A percentile compares a stretch with the other conserved stretches of the same genome.
Evolutionary conservation across 345 rosid genomes (phyloP).

Genomic region (Odontarrhena argentea): DNA sequence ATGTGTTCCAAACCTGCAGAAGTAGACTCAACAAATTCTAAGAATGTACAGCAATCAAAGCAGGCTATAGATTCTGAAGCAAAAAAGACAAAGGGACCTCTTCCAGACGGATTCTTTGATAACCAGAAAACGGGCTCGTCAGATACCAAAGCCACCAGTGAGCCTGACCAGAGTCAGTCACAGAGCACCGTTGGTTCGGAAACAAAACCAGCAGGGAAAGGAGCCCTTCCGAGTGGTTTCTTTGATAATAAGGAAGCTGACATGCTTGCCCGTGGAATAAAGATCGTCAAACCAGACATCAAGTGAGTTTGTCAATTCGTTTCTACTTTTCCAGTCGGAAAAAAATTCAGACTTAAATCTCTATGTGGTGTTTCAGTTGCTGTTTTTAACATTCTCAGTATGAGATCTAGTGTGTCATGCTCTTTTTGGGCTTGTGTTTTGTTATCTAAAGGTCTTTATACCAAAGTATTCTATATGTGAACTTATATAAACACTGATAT

Average conservation of each 20-base stretch:
- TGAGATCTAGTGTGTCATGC: slow-evolving; percentile 3
- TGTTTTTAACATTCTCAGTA: neutral
- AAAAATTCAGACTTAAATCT: neutral
- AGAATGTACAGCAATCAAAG: slow-evolving; percentile 39
- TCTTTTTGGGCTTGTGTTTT: slow-evolving; percentile 10
- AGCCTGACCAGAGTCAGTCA: slow-evolving; percentile 34
- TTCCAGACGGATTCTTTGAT: slow-evolving; percentile 89
- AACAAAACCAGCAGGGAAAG: slow-evolving; percentile 49
- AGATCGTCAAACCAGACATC: slow-evolving; percentile 81
- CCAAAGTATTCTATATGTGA: neutral
- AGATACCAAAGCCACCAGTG: slow-evolving; percentile 51
- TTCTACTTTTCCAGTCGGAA: neutral
- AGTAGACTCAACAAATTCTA: slow-evolving; percentile 18
- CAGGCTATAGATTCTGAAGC: slow-evolving; percentile 41
- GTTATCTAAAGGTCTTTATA: neutral
- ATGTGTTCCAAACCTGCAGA: slow-evolving; percentile 10
- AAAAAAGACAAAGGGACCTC: slow-evolving; percentile 57
- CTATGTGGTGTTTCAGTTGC: slow-evolving; percentile 3
- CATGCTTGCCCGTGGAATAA: slow-evolving; percentile 92
- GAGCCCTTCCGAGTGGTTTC: slow-evolving; percentile 89
- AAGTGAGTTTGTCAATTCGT: slow-evolving; percentile 59
- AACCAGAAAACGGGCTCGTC: slow-evolving; percentile 66
- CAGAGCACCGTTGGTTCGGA: slow-evolving; percentile 42
- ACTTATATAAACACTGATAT: slow-evolving; percentile 14
- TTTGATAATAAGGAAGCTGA: slow-evolving; percentile 97